Conservation (phyloP, 2,329 filamentous ascomycete genomes). For the Aspergillus pseudoviridinutans region DNA sequence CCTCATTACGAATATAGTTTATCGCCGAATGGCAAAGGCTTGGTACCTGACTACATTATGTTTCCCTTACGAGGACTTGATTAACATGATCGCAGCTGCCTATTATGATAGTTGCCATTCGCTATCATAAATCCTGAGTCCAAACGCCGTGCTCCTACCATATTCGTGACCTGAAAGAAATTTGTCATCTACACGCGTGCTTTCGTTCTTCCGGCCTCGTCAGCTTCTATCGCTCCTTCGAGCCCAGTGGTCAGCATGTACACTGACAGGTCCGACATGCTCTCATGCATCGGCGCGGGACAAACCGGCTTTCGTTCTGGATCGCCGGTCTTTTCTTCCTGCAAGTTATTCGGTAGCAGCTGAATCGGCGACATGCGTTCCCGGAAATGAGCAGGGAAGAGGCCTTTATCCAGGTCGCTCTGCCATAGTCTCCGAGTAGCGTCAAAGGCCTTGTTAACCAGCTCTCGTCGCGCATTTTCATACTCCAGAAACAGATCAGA, state of each 20-base stretch:
- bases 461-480: conserved; percentile 27
- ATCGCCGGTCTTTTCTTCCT: neutral
- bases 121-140: too few relatives aligned
- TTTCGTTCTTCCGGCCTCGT: neutral
- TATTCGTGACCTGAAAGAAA: neutral
- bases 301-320: neutral
- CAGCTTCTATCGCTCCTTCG: neutral
- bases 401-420: conserved; percentile 4
- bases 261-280: conserved; percentile 6
- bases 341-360: neutral
- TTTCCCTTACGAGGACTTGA: too few relatives aligned
- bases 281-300: conserved; percentile 3
- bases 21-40: too few relatives aligned
- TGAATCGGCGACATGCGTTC: conserved; percentile 3
- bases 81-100: too few relatives aligned
- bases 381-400: conserved; percentile 4
- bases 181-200: neutral
- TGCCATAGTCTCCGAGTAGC: conserved; percentile 2
- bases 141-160: too few relatives aligned
- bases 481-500: conserved; percentile 26
- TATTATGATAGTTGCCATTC: too few relatives aligned
- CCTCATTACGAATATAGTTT: too few relatives aligned
- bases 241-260: conserved; percentile 1
- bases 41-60: too few relatives aligned
- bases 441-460: conserved; percentile 35